Percentiles rank a stretch among this genome's conserved stretches.
phyloP scores from a whole-genome alignment of 2,329 filamentous ascomycete species.

The Ascochyta rabiei region DNA sequence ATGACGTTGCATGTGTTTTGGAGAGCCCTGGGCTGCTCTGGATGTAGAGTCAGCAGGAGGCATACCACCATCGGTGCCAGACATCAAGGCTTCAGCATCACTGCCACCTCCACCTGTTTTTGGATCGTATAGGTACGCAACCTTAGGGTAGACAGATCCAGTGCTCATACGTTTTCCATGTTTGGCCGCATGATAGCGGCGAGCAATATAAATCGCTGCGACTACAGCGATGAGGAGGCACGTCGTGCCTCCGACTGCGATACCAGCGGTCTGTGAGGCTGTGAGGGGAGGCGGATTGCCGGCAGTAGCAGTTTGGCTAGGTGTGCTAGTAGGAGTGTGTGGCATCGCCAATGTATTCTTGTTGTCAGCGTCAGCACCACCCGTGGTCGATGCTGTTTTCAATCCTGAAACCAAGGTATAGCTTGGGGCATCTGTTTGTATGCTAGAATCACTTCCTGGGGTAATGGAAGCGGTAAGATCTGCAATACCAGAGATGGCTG shows the following conservation, averaged over 20 bases:
- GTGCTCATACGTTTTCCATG: constrained; percentile 31
- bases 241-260: constrained; percentile 43
- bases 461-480: not conserved
- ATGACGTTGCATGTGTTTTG: constrained; percentile 1
- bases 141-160: constrained; percentile 38
- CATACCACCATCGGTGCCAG: constrained; percentile 23
- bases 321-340: constrained; percentile 19
- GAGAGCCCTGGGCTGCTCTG: not conserved
- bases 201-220: constrained; percentile 41
- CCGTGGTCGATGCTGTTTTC: not conserved
- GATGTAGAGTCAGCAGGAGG: constrained; percentile 1
- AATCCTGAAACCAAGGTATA: not conserved
- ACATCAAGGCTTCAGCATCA: constrained; percentile 34
- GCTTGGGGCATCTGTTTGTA: not conserved
- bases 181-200: constrained; percentile 34
- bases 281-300: constrained; percentile 29
- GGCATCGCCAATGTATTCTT: not conserved
- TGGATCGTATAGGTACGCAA: constrained; percentile 45
- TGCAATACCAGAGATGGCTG: not conserved
- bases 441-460: not conserved
- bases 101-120: constrained; percentile 19
- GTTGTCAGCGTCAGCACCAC: not conserved
- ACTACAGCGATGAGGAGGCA: constrained; percentile 43
- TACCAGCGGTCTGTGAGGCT: constrained; percentile 43
- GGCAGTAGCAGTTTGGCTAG: constrained; percentile 17